Conservation (phyloP, 2,329 filamentous ascomycete genomes). For the Sporothrix phasma region DNA sequence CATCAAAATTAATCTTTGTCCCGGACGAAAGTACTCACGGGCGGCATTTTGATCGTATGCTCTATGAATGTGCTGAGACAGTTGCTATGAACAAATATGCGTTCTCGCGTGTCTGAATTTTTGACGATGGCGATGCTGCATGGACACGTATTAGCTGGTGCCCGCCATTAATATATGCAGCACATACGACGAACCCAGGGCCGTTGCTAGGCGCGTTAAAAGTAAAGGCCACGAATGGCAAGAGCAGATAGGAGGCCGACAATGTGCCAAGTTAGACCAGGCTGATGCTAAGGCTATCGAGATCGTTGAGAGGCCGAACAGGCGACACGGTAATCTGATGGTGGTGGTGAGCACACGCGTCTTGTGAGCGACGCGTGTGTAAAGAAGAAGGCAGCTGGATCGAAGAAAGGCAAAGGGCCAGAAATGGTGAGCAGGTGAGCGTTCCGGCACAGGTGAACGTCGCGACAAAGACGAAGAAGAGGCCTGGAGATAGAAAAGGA, state of each 20-base stretch:
- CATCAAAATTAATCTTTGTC: too few species aligned
- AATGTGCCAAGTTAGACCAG: not conserved
- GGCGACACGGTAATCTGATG: not conserved
- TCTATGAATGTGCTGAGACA: not conserved
- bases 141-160: not conserved
- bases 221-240: not conserved
- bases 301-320: not conserved
- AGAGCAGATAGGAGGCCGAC: not conserved
- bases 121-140: not conserved
- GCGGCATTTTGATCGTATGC: conserved; percentile 16
- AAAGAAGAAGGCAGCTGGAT: conserved; percentile 9
- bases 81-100: not conserved
- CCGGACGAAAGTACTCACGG: conserved; percentile 12
- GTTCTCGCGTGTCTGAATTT: not conserved
- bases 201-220: not conserved
- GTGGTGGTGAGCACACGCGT: not conserved
- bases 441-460: not conserved
- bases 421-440: not conserved
- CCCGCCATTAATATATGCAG: too few species aligned
- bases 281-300: too few species aligned
- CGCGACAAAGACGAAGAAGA: not conserved
- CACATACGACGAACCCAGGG: not conserved
- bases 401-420: conserved; percentile 11
- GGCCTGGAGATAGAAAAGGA: not conserved
- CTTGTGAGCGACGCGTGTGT: not conserved